Base-by-base conservation (phyloP, 345 rosid genomes). In the Moringa oleifera region DNA sequence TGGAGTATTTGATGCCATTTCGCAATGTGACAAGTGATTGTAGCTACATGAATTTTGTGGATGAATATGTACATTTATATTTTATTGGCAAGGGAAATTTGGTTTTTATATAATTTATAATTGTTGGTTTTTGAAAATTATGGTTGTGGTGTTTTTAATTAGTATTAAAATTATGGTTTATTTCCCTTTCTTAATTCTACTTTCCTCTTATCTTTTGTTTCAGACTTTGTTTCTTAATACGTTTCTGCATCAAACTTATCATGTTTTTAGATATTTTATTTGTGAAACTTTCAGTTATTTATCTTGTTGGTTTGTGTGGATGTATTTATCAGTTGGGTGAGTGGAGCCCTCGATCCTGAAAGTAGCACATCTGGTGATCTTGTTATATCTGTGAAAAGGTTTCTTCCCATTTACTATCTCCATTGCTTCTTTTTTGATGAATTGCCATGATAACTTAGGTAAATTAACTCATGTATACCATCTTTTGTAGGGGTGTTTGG, bases 361-460 rank as follows among this genome's bases (percentile, higher is more conserved):
- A 74, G 75, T 25, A 75, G 73, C 19, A 57, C 73, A 23, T 80
- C 89, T 70, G 81, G 78, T 60, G 95, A 94, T 71, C 67, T 86
- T 57, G 96, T 88, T 63, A 84, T 88, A 59, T 90, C 97, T 63
- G 99, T 90, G 58, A 94, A 88, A 83, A 86, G 99, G 99, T 93
- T 75, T 22, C 68, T 61, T 52, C 1, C 12, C 47, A 41, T 41
- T 22, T 61, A 45, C 25, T 53, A 4, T 17, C 15, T 49, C 25
- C 20, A 15, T 54, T 68, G 18, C 47, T 47, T 6, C 24, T 20
- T 9, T 53, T 20, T 18, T 59, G 0, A 22, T 33, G 8, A 5
- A 51, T 18, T 59, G 65, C 36, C 20, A 47, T 59, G 28, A 20
- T 58, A n/a, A n/a, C n/a, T n/a, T 50, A 25, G 65, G n/a, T 67